A percentile compares a stretch with the other conserved stretches of the same genome.
phyloP scores from a whole-genome alignment of 768 basidiomycete genomes.

The Macrolepiota dolichaula region DNA sequence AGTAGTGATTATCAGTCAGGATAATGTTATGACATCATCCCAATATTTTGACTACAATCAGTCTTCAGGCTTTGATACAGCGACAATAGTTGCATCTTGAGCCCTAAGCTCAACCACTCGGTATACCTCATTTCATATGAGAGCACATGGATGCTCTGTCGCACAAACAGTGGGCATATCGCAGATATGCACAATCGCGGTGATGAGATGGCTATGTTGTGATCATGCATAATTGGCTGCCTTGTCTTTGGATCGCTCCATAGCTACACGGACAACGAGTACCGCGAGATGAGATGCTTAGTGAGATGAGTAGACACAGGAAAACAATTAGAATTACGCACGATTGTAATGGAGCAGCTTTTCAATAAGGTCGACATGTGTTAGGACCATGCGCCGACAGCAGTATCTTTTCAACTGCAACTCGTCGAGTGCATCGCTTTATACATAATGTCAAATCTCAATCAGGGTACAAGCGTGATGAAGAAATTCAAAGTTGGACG shows the following conservation, averaged over 20 bases:
- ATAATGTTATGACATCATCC: no score
- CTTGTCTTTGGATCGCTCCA: conserved; percentile 49
- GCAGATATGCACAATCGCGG: no score
- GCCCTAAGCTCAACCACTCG: no score
- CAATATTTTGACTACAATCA: no score
- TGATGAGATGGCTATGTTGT: background rate
- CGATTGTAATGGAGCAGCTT: conserved; percentile 96
- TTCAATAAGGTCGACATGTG: conserved; percentile 97
- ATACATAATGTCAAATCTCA: background rate
- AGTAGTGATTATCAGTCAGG: no score
- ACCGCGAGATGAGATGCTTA: background rate
- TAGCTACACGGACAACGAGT: conserved; percentile 27
- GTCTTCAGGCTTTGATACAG: no score
- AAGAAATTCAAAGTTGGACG: conserved; percentile 22
- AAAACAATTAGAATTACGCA: conserved; percentile 34
- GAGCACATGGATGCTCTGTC: no score
- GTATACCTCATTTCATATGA: no score
- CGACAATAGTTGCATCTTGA: no score
- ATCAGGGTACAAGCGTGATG: background rate
- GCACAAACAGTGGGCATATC: no score
- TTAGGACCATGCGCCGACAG: conserved; percentile 95
- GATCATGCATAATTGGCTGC: conserved; percentile 10
- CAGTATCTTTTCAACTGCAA: conserved; percentile 92
- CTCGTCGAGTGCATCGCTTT: conserved; percentile 85
- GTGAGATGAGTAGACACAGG: background rate